phyloP scores from a whole-genome alignment of 1,139 yeast species.

The Suhomyces taliae region DNA sequence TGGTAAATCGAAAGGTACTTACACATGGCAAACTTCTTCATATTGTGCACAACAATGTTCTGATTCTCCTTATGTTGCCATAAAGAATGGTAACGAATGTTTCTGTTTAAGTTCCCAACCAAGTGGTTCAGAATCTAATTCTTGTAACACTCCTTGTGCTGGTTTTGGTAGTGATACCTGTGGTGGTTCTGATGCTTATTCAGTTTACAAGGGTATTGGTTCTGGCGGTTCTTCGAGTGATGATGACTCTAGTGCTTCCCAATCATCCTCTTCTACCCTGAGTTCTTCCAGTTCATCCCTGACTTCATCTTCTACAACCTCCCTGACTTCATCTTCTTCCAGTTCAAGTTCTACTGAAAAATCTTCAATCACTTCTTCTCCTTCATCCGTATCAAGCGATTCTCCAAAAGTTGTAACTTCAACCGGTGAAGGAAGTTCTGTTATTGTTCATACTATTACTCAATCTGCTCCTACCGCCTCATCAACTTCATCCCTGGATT shows the following conservation, averaged over 20 bases:
- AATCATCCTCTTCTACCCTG: constrained; percentile 8
- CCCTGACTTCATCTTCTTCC: constrained; percentile 13
- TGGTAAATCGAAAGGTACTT: constrained; percentile 34
- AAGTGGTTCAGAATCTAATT: constrained; percentile 21
- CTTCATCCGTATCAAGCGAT: constrained; percentile 3
- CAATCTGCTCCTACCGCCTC: constrained; percentile 19
- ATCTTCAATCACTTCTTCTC: constrained; percentile 1
- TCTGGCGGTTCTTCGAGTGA: constrained; percentile 7
- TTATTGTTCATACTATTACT: constrained; percentile 18
- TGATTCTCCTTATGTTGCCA: constrained; percentile 56
- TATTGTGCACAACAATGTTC: constrained; percentile 51
- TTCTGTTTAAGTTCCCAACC: constrained; percentile 66
- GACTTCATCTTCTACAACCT: constrained; percentile 23
- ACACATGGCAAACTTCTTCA: constrained; percentile 50
- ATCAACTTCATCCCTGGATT: constrained; percentile 10
- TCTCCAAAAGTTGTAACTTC: constrained; percentile 9
- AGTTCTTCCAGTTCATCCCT: constrained; percentile 9
- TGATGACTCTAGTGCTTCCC: constrained; percentile 3
- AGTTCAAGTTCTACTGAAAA: neutral
- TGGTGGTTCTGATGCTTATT: constrained; percentile 53
- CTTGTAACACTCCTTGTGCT: constrained; percentile 50
- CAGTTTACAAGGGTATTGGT: constrained; percentile 37
- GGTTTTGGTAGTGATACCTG: constrained; percentile 55
- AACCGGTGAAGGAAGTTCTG: constrained; percentile 11
- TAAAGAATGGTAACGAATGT: constrained; percentile 57